These are phyloP conservation scores for Suillus weaverae DNA, from an alignment of 768 basidiomycete species.

Conservation along the genomic window DNA sequence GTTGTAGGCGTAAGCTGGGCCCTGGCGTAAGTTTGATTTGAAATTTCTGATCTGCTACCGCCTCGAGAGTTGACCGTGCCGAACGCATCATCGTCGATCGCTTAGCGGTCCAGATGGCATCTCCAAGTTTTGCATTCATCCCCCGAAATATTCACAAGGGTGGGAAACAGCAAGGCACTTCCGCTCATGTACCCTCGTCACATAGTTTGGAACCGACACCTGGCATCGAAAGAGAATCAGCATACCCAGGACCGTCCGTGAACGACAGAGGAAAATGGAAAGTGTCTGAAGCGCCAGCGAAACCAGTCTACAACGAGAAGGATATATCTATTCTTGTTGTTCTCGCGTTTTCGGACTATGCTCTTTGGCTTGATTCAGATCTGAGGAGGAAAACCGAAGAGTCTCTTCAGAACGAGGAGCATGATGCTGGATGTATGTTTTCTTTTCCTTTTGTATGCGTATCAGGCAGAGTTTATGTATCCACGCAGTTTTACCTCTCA, in stretches of 20 bases:
- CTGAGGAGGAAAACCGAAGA: constrained; percentile 49
- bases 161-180: constrained; percentile 25
- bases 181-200: constrained; percentile 13
- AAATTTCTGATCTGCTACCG: neutral
- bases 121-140: constrained; percentile 42
- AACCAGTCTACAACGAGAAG: constrained; percentile 31
- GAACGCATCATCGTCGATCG: neutral
- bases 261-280: constrained; percentile 29
- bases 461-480: constrained; percentile 13
- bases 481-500: constrained; percentile 58
- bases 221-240: constrained; percentile 10
- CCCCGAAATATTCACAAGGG: constrained; percentile 47
- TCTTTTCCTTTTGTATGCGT: constrained; percentile 3
- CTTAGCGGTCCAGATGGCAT: constrained; percentile 15
- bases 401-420: constrained; percentile 17
- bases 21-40: neutral
- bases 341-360: constrained; percentile 71
- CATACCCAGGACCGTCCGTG: constrained; percentile 2
- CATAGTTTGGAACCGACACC: constrained; percentile 9
- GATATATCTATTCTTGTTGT: constrained; percentile 52
- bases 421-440: constrained; percentile 51
- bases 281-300: constrained; percentile 16
- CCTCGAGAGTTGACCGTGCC: neutral
- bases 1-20: no score
- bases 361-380: constrained; percentile 62